Conservation (phyloP, 768 basidiomycete species). For the Leucosporidium scottii region DNA sequence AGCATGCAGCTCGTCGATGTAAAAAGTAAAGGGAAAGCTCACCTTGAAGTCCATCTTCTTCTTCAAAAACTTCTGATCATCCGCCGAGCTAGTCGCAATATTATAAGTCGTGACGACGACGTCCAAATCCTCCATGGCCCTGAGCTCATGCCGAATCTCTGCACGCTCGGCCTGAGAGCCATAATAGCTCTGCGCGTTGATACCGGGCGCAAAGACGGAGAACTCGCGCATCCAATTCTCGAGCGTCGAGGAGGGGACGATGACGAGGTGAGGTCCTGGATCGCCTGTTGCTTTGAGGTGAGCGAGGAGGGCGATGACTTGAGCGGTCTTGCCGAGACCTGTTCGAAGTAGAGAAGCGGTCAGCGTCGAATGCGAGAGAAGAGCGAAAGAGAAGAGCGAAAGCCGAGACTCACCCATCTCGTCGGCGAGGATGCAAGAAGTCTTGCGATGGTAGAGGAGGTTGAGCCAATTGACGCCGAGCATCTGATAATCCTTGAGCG, state of each 20-base stretch:
- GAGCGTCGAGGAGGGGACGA: conserved; percentile 95
- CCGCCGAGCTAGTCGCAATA: conserved; percentile 75
- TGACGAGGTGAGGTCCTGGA: conserved; percentile 76
- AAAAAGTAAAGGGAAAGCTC: conserved; percentile 42
- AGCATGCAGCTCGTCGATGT: neutral
- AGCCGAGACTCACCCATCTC: conserved; percentile 70
- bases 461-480: conserved; percentile 97
- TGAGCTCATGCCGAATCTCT: conserved; percentile 62
- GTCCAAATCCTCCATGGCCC: conserved; percentile 66
- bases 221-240: conserved; percentile 99
- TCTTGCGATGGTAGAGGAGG: conserved; percentile 66
- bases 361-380: neutral
- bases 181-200: conserved; percentile 85
- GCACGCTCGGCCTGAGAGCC: conserved; percentile 81
- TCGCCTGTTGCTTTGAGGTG: conserved; percentile 65
- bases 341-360: neutral
- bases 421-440: conserved; percentile 94
- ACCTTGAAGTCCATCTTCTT: conserved; percentile 87
- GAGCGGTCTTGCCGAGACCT: conserved; percentile 95
- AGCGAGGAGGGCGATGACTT: conserved; percentile 95
- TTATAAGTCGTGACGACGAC: conserved; percentile 96
- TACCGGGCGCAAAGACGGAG: conserved; percentile 74
- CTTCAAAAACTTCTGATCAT: conserved; percentile 82
- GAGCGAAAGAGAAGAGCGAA: conserved; percentile 38
- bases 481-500: conserved; percentile 92